Evolutionary conservation across 805 yeast species (phyloP).

Genomic region (Cyberlindnera subsufficiens): DNA sequence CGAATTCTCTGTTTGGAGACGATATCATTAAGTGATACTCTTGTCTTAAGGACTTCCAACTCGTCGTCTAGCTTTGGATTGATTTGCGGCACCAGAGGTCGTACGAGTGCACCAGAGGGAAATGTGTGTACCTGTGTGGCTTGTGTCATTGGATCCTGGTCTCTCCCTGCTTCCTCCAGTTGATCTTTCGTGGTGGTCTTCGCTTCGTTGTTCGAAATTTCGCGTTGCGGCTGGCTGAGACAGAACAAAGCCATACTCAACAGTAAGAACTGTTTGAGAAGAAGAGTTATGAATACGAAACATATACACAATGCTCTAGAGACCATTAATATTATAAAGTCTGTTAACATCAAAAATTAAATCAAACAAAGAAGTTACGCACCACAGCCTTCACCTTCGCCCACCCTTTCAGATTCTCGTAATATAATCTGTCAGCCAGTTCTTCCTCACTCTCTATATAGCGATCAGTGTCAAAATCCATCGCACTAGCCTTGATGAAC

Average conservation of each 20-base stretch:
- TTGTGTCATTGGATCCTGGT: not conserved
- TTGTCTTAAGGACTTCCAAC: constrained; percentile 9
- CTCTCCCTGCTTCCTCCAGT: no score
- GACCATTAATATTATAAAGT: no score
- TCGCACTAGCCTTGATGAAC: constrained; percentile 37
- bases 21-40: constrained; percentile 11
- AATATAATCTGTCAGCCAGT: constrained; percentile 3
- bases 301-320: no score
- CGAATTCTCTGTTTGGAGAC: constrained; percentile 12
- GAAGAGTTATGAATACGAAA: no score
- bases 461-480: constrained; percentile 49
- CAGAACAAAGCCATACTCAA: no score
- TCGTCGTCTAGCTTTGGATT: constrained; percentile 6
- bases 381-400: constrained; percentile 25
- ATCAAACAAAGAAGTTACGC: constrained; percentile 10
- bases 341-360: not conserved
- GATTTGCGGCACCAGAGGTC: not conserved
- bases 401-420: constrained; percentile 34
- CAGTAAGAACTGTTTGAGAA: no score
- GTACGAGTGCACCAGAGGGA: constrained; percentile 2
- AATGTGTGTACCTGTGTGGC: not conserved
- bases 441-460: constrained; percentile 48
- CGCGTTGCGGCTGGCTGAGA: no score
- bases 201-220: no score
- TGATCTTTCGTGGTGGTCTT: no score